Evolutionary conservation across 345 rosid species (phyloP).

Genomic region (Physaria fendleri): DNA sequence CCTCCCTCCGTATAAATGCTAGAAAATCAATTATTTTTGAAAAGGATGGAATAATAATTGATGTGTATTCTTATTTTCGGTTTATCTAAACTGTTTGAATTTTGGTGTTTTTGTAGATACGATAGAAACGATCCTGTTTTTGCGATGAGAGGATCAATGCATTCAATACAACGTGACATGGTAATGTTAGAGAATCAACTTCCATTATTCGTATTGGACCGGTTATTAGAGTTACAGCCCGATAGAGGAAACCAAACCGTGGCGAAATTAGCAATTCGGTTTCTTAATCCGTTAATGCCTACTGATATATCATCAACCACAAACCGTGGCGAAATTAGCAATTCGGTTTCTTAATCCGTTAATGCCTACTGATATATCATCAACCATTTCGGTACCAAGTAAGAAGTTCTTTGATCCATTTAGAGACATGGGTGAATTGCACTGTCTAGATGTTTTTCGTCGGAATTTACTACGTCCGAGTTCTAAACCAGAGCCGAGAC

Average conservation of each 20-base stretch:
- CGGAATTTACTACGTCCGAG: too few relatives aligned
- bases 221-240: conserved; percentile 52
- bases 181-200: conserved; percentile 76
- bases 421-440: conserved; percentile 37
- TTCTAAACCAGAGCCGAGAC: too few relatives aligned
- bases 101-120: conserved; percentile 24
- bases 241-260: conserved; percentile 47
- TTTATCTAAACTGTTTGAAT: background rate
- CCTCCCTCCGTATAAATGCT: too few relatives aligned
- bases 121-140: conserved; percentile 65
- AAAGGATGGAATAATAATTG: too few relatives aligned
- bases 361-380: too few relatives aligned
- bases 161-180: conserved; percentile 75
- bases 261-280: conserved; percentile 46
- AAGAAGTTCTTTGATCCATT: conserved; percentile 46
- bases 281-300: conserved; percentile 73
- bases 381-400: too few relatives aligned
- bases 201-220: conserved; percentile 60
- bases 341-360: too few relatives aligned
- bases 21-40: too few relatives aligned
- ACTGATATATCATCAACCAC: too few relatives aligned
- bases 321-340: too few relatives aligned
- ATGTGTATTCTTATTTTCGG: too few relatives aligned
- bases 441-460: too few relatives aligned
- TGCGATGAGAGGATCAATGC: conserved; percentile 76